phyloP scores from a whole-genome alignment of 352 stramenopile species.

The Blastocystis sp. region DNA sequence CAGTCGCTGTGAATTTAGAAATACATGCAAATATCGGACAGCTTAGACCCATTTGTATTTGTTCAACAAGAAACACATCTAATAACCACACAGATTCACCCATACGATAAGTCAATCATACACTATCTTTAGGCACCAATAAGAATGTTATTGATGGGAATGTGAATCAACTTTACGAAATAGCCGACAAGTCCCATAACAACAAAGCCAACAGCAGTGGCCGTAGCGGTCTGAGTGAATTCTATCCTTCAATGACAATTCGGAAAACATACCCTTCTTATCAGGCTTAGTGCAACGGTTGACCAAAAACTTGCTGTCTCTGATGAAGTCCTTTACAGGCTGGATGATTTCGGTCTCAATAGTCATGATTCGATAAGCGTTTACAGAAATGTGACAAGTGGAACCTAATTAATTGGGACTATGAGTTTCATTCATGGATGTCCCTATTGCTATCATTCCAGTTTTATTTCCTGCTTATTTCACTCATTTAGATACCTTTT shows the following conservation, averaged over 20 bases:
- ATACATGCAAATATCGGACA: background rate
- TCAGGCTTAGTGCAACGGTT: conserved; percentile 99
- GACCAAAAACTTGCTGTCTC: conserved; percentile 90
- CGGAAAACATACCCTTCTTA: conserved; percentile 78
- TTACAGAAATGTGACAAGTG: conserved; percentile 9
- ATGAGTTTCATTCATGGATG: background rate
- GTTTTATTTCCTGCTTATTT: background rate
- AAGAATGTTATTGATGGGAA: conserved; percentile 99
- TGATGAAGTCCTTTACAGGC: conserved; percentile 88
- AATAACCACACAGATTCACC: conserved; percentile 25
- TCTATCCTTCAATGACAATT: conserved; percentile 69
- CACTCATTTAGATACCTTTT: background rate
- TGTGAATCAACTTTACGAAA: conserved; percentile 99
- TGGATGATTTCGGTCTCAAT: conserved; percentile 75
- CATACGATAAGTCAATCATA: conserved; percentile 35
- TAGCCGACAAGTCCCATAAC: conserved; percentile 99
- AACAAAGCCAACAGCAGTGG: conserved; percentile 90
- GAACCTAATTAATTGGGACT: background rate
- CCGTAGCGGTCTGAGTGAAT: conserved; percentile 85
- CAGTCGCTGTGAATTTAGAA: conserved; percentile 39
- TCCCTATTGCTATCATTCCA: background rate
- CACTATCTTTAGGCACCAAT: conserved; percentile 74
- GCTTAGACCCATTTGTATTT: background rate
- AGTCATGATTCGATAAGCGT: conserved; percentile 7
- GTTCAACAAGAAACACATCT: background rate